Base-by-base conservation (phyloP, 768 basidiomycete species). In the Daedaleopsis nitida region DNA sequence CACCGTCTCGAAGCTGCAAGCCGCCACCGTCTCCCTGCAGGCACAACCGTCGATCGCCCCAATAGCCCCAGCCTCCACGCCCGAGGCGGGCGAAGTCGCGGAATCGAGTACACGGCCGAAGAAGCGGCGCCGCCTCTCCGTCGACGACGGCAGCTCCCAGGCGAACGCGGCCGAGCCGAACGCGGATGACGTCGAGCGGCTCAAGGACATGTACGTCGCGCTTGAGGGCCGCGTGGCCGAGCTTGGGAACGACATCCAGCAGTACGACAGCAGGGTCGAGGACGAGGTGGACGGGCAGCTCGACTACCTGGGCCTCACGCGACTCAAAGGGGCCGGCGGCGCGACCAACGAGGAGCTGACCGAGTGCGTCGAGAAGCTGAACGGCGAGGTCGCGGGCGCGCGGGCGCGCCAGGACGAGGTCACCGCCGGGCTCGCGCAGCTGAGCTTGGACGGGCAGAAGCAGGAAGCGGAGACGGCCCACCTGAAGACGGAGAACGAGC, bases 181-280 rank as follows among this genome's bases (percentile, higher is more conserved):
- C 35, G 38, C 55, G n/a, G 52, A 3, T 21, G 72, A 72, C 34
- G 48, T 74, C 34, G 73, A 72, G 23, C 57, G 19, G 5, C 65
- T 78, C 32, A 65, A 61, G 19, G 75, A 76, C 13, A 64, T 66
- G n/a, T 60, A 80, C 57, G 37, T 51, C 24, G 53, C 55, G 4
- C 68, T 79, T 8, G 70, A 72, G 13, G 54, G 58, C 47, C 70
- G 72, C 16, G 57, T 80, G 38, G 3, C 60, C 24, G 74, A 76
- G 19, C 65, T 80, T 24, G 68, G 76, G 61, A 77, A 79, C 56
- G 72, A 75, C 48, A 63, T 79, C 21, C 66, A 60, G 3, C 78
- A 79, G 62, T 73, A 72, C 56, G 69, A 77, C 55, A 43, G 51
- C 24, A 58, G 70, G 37, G 17, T 77, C 35, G 69, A 19, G 67